Base-by-base conservation (phyloP, 2,329 filamentous ascomycete species). In the Boeremia lycopersici region DNA sequence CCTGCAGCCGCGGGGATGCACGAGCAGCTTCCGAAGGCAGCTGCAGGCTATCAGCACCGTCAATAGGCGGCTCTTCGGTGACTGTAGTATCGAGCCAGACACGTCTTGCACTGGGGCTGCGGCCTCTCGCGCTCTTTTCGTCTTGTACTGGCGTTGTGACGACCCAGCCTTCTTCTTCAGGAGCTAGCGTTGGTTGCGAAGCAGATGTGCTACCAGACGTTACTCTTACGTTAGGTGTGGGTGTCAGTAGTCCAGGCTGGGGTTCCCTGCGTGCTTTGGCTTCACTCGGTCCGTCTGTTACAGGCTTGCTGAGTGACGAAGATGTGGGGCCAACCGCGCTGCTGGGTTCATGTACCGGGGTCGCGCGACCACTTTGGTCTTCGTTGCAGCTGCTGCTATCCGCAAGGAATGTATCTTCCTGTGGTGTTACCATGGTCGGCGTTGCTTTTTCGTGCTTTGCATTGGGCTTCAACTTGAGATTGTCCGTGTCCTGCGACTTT, bases 351-450 rank as follows among this genome's bases (percentile, higher is more conserved):
- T 60, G 65, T 9, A 67, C 57, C 35, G 71, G 66, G 44, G 70
- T 68, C 31, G 60, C 69, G 35, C 68, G 68, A 42, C 73, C 73
- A 55, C 73, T 76, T 50, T 71, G 73, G 52, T 78, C 77, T 56
- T 80, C 81, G 43, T 81, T 79, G 59, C 83, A 81, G 59, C 80
- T 84, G 58, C 72, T 75, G 64, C 76, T 81, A 59, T 83, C 82
- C 46, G 80, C 75, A 42, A 83, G 77, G 65, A 82, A 83, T 5
- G 81, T 80, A 48, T 78, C 75, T 56, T 80, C 78, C 33, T 73
- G 70, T 8, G 64, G 55, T 42, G 56, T 65, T 19, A 59, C 51
- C 13, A 56, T 47, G 26, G 52, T 54, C 39, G 66, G 53, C 59
- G 55, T 55, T 48, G 65, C 53, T 58, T 61, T 68, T 19, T 62